Evolutionary conservation across 2,329 filamentous ascomycete genomes (phyloP), one percentile per base, ranked within the genome.

Genomic region (Arachnomyces sp.): DNA sequence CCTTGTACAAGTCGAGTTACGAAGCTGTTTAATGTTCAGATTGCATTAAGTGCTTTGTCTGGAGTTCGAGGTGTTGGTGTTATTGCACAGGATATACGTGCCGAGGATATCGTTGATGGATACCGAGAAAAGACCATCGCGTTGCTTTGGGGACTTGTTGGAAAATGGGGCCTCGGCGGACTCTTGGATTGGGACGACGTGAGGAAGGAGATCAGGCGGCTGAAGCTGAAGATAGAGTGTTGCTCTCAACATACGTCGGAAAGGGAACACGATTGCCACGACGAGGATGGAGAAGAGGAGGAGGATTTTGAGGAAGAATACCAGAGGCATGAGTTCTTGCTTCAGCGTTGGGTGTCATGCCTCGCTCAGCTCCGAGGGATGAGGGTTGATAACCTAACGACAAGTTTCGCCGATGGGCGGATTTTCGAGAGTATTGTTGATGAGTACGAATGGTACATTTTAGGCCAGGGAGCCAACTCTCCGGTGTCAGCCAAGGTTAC

Each of bases 71-170:
- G 67, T 2, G 57, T 69, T 9, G 61, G 56, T 3, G 51, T 55
- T 9, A 62, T 72, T 9, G 54, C 67, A 4, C 56, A 60, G 15
- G 62, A 65, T 28, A 59, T 79, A 28, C 66, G 59, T 11, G 68
- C 77, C 0, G 71, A 75, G 30, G 75, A 82, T 40, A 72, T 82
- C 34, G 75, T 82, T 5, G 71, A 81, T 48, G 78, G 78, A 2
- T 76, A 80, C 49, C 71, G 78, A 7, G 78, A 82, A 51, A 80
- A 77, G 56, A 82, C 77, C 0, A 64, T 82, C 33, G 71, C 68
- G 4, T 61, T 82, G 7, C 63, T 83, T 4, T 81, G 77, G 77
- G 65, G 66, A 3, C 61, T 82, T 15, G 70, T 81, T 29, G 72
- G 73, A 31, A 71, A 69, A 55, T 75, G 72, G 61, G 76, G 76